These are phyloP conservation scores for Aspergillus funiculosus DNA, from an alignment of 495 filamentous ascomycete species.

Conservation along the genomic window DNA sequence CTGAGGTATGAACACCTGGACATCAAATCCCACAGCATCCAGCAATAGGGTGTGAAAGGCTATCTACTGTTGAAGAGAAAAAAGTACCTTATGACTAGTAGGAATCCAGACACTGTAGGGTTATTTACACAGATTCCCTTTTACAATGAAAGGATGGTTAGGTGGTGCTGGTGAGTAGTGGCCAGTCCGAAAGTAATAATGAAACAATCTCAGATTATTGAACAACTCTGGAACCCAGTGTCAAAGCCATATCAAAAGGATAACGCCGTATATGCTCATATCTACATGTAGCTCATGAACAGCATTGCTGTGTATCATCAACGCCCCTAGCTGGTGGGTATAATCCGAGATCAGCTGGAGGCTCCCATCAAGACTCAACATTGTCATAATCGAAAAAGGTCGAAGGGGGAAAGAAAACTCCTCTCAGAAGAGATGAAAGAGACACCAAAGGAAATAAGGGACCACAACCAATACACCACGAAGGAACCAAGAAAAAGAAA, in stretches of 20 bases:
- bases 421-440: slow-evolving; percentile 16
- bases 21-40: no score
- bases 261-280: slow-evolving; percentile 46
- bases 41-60: no score
- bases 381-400: slow-evolving; percentile 19
- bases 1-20: no score
- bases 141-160: neutral
- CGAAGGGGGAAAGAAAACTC: slow-evolving; percentile 19
- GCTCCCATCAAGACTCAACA: slow-evolving; percentile 27
- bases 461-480: slow-evolving; percentile 32
- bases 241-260: slow-evolving; percentile 19
- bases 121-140: no score
- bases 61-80: no score
- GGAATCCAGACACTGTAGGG: no score
- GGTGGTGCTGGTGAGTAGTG: no score
- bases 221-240: slow-evolving; percentile 12
- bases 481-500: slow-evolving; percentile 12
- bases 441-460: slow-evolving; percentile 20
- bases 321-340: slow-evolving; percentile 29
- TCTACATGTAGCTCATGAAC: slow-evolving; percentile 41
- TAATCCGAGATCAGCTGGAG: slow-evolving; percentile 21
- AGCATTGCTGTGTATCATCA: slow-evolving; percentile 35
- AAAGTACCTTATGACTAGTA: no score
- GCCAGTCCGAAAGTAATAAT: neutral
- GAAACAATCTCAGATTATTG: slow-evolving; percentile 14